Conservation (phyloP, 352 stramenopile genomes). For the Phytophthora ramorum region DNA sequence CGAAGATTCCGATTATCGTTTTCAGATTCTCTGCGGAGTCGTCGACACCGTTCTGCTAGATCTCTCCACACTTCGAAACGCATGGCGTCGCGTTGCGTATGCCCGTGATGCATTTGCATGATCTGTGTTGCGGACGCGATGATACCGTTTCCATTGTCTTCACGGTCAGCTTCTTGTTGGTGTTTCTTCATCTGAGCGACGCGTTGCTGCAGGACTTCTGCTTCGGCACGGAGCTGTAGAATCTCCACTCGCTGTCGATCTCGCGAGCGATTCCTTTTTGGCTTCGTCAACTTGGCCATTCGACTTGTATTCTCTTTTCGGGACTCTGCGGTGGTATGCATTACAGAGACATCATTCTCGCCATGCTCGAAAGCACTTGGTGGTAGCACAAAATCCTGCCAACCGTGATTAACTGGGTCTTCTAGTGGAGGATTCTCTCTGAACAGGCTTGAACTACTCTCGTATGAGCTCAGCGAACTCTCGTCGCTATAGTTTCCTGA, state of each 20-base stretch:
- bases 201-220: conserved; percentile 1
- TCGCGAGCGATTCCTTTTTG: conserved; percentile 4
- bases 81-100: background rate
- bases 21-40: background rate
- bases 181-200: background rate
- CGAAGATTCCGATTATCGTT: background rate
- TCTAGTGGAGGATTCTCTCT: too few relatives aligned
- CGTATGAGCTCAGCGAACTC: background rate
- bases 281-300: background rate
- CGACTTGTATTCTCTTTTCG: background rate
- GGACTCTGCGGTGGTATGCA: too few relatives aligned
- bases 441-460: too few relatives aligned
- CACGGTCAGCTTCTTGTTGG: background rate
- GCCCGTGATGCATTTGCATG: background rate
- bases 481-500: background rate
- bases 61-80: conserved; percentile 4
- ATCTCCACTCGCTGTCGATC: conserved; percentile 9
- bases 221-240: conserved; percentile 1
- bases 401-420: too few relatives aligned
- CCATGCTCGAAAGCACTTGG: too few relatives aligned
- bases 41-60: background rate
- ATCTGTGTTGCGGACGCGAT: background rate
- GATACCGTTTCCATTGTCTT: too few relatives aligned
- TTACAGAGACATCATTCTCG: too few relatives aligned
- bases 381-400: too few relatives aligned